Evolutionary conservation across 345 rosid species (phyloP).

Genomic region (Salix udensis): DNA sequence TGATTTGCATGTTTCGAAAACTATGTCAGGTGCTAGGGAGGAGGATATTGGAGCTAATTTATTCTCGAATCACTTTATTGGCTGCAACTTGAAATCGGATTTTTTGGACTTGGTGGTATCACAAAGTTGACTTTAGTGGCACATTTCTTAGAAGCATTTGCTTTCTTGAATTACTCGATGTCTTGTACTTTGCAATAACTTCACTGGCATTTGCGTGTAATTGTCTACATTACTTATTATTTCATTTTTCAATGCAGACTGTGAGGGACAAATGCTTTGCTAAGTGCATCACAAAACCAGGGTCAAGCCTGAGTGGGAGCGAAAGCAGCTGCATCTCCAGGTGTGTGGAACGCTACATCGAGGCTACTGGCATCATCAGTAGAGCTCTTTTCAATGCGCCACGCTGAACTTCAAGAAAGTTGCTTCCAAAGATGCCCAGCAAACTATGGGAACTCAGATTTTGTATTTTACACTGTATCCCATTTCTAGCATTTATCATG

Average conservation of each 20-base stretch:
- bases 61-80: too few relatives aligned
- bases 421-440: constrained; percentile 15
- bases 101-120: too few relatives aligned
- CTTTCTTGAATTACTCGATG: background rate
- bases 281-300: constrained; percentile 83
- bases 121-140: too few relatives aligned
- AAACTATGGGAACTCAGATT: background rate
- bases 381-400: constrained; percentile 53
- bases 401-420: constrained; percentile 27
- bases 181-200: background rate
- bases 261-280: constrained; percentile 80
- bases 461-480: constrained; percentile 2
- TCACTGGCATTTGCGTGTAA: background rate
- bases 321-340: constrained; percentile 94
- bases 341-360: constrained; percentile 96
- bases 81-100: too few relatives aligned
- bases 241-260: constrained; percentile 44
- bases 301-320: constrained; percentile 81
- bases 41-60: background rate
- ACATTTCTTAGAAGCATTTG: background rate
- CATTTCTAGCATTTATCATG: background rate
- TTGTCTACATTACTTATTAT: background rate
- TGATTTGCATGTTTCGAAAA: background rate
- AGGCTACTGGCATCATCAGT: constrained; percentile 80
- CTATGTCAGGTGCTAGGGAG: background rate